Percentiles rank a stretch among this genome's conserved stretches.
These are phyloP conservation scores for Aspergillus saccharolyticus DNA, from an alignment of 495 filamentous ascomycete species.

Conservation along the genomic window DNA sequence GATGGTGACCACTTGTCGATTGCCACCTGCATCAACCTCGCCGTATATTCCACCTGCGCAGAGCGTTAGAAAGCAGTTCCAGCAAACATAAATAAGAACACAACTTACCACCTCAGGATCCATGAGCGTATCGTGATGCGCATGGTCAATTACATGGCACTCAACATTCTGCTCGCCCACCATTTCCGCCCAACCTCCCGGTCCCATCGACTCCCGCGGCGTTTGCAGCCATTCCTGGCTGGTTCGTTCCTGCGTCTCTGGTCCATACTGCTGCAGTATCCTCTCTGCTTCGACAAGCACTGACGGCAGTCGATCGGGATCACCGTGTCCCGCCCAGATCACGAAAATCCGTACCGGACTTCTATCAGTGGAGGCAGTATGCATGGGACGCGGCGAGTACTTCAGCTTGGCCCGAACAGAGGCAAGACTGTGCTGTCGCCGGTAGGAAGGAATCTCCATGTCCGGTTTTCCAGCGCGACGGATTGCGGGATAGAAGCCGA, in stretches of 20 bases:
- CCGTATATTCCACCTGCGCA: neutral
- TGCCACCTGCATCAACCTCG: neutral
- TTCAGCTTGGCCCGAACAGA: constrained; percentile 14
- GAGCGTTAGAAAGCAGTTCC: neutral
- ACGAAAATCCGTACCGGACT: constrained; percentile 13
- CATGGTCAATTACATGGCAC: constrained; percentile 11
- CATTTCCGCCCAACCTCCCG: constrained; percentile 18
- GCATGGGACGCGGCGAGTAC: constrained; percentile 16
- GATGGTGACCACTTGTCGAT: neutral
- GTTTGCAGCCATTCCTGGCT: constrained; percentile 12
- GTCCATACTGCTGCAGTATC: constrained; percentile 11
- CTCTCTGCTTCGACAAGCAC: constrained; percentile 12
- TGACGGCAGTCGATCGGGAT: constrained; percentile 11
- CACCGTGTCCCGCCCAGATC: constrained; percentile 19
- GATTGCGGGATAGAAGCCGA: constrained; percentile 5
- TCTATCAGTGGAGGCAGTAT: neutral
- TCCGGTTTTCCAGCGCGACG: constrained; percentile 8
- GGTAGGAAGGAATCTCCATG: constrained; percentile 6
- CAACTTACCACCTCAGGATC: constrained; percentile 1
- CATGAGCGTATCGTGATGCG: constrained; percentile 18
- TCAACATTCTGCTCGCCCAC: constrained; percentile 18
- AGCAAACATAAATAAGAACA: neutral
- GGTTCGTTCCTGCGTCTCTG: constrained; percentile 5
- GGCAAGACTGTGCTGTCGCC: constrained; percentile 7
- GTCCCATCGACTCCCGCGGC: constrained; percentile 15